Base-by-base conservation (phyloP, 148 eudicot species). In the Heliamphora exappendiculata region DNA sequence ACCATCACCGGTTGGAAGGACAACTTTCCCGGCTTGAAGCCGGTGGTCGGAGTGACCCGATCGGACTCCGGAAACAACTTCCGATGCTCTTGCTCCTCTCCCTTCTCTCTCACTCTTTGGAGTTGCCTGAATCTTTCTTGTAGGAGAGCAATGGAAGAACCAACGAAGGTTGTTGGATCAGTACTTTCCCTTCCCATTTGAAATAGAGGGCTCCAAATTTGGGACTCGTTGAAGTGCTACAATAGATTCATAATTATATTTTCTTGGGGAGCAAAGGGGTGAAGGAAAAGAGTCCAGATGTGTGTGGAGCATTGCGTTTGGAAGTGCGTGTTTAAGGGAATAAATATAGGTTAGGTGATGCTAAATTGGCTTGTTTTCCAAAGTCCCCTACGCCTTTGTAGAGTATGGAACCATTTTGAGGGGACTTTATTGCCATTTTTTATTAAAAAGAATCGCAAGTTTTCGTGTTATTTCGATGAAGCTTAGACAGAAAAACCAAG, bases 261-360 rank as follows among this genome's bases (percentile, higher is more conserved):
- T 67, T 76, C 28, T 67, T 10, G 22, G 37, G 53, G 45, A 36
- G 39, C 39, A 67, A 76, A 68, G 42, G 0, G 79, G 51, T 29
- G 51, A 76, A n/a, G 65, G 5, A 31, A 10, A 16, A 51, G 26
- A 59, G 26, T 58, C 74, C 75, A 78, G 60, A 70, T 3, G 14
- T 39, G 4, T 11, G 16, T 60, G 79, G 70, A 14, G 67, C 33
- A 44, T 60, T 59, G 80, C 70, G 59, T 71, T 78, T 71, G 80
- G 80, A 71, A 78, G 80, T 9, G n/a, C 10, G 29, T 75, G 34
- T 59, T 45, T 13, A 62, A 78, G 45, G 58, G 80, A 59, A 78
- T 71, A 78, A 70, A n/a, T n/a, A n/a, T n/a, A 16, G 58, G 39
- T 55, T 50, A 34, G 79, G 72, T 22, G 55, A 41, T 55, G 55